phyloP scores from a whole-genome alignment of 2,329 filamentous ascomycete species.

The Furcasterigmium furcatum region DNA sequence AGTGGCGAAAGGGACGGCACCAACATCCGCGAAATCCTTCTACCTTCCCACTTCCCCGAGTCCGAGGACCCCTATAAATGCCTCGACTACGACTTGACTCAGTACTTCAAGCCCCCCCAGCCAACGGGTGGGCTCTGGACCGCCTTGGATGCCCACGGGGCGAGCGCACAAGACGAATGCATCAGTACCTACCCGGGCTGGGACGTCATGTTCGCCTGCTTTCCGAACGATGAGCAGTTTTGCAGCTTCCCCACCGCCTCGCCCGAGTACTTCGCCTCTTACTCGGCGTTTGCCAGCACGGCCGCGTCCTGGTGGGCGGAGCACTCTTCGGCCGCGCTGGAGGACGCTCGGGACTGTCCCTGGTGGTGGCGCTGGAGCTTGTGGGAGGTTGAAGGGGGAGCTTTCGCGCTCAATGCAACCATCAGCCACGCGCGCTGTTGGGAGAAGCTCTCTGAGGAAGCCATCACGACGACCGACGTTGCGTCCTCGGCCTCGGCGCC shows the following conservation, averaged over 20 bases:
- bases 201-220: too few relatives aligned
- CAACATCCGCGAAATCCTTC: neutral
- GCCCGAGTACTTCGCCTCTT: neutral
- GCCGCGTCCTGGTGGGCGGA: neutral
- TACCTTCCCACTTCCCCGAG: neutral
- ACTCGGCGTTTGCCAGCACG: neutral
- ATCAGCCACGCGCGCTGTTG: neutral
- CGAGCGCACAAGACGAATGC: neutral
- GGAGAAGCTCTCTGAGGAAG: neutral
- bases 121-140: neutral
- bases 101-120: constrained; percentile 6
- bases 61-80: constrained; percentile 6
- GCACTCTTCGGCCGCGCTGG: neutral
- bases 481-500: too few relatives aligned
- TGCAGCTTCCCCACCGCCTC: neutral
- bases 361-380: too few relatives aligned
- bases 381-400: too few relatives aligned
- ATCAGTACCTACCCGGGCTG: neutral
- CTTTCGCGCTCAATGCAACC: too few relatives aligned
- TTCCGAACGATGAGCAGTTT: too few relatives aligned
- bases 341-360: too few relatives aligned
- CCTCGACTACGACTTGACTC: constrained; percentile 2
- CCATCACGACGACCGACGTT: neutral
- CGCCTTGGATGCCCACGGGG: neutral
- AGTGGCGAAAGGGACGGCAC: too few relatives aligned